These are phyloP conservation scores for Dinochytrium kinnereticum DNA, from an alignment of 371 early-diverging fungal genomes.

Conservation along the genomic window DNA sequence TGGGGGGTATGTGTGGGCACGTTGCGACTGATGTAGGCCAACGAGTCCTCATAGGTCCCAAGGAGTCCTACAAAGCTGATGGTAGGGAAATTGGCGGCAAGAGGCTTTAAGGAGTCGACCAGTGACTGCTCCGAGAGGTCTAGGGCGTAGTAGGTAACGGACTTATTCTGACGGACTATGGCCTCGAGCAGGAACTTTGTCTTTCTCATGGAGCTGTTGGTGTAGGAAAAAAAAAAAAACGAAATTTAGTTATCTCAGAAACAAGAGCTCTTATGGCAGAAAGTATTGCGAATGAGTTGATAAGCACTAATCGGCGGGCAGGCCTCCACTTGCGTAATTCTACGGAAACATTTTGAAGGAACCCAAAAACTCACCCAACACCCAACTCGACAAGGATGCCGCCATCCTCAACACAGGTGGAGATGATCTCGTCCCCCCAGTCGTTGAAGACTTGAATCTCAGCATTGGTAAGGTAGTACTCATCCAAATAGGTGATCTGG, in stretches of 20 bases:
- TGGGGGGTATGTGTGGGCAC: constrained; percentile 51
- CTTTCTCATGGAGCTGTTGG: constrained; percentile 79
- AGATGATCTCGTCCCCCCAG: constrained; percentile 67
- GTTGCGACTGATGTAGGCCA: constrained; percentile 67
- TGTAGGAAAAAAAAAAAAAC: not conserved
- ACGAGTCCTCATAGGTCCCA: constrained; percentile 86
- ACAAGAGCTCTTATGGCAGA: too few relatives aligned
- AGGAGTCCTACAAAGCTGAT: constrained; percentile 78
- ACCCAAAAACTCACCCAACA: constrained; percentile 75
- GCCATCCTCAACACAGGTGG: constrained; percentile 65
- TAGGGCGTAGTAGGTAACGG: constrained; percentile 87
- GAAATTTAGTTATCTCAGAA: too few relatives aligned
- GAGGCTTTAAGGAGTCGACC: constrained; percentile 61
- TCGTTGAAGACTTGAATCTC: constrained; percentile 77
- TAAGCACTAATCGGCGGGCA: too few relatives aligned
- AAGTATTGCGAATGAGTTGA: too few relatives aligned
- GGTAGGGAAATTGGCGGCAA: constrained; percentile 58
- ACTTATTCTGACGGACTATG: constrained; percentile 65
- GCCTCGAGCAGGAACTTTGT: constrained; percentile 79
- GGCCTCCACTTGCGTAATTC: too few relatives aligned
- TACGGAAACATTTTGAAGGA: too few relatives aligned
- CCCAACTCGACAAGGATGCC: constrained; percentile 83
- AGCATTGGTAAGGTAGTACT: constrained; percentile 85
- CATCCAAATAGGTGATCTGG: constrained; percentile 81
- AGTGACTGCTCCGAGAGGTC: constrained; percentile 84